Percentiles rank a stretch among this genome's conserved stretches.
phyloP scores from a whole-genome alignment of 805 yeast species.

The Torulaspora quercuum region DNA sequence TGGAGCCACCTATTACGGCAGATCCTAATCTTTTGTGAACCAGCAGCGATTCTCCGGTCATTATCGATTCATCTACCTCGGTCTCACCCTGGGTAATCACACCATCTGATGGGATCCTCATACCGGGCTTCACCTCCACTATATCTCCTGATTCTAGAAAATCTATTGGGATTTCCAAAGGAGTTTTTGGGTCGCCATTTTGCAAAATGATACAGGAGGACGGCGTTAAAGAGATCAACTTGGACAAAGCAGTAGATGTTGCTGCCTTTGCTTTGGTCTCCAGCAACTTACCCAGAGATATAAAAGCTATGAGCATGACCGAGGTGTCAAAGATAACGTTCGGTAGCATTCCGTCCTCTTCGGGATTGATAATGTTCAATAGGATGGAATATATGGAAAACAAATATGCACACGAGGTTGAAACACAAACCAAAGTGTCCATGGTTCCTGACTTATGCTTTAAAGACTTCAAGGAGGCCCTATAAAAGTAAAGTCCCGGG shows the following conservation, averaged over 20 bases:
- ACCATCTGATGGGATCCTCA: conserved; percentile 91
- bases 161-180: conserved; percentile 58
- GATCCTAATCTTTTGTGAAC: conserved; percentile 61
- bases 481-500: conserved; percentile 66
- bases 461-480: conserved; percentile 61
- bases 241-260: conserved; percentile 84
- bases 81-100: conserved; percentile 69
- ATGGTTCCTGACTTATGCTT: conserved; percentile 74
- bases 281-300: conserved; percentile 84
- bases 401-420: conserved; percentile 72
- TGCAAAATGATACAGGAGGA: conserved; percentile 63
- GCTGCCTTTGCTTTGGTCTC: conserved; percentile 93
- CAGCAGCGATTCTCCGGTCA: conserved; percentile 89
- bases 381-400: conserved; percentile 68
- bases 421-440: conserved; percentile 85
- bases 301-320: conserved; percentile 78
- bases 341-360: conserved; percentile 46
- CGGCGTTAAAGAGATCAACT: conserved; percentile 77
- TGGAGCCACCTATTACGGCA: conserved; percentile 80
- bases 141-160: conserved; percentile 74
- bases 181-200: conserved; percentile 31
- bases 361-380: conserved; percentile 40
- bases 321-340: conserved; percentile 80
- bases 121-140: conserved; percentile 78
- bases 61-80: conserved; percentile 81